These are phyloP conservation scores for Fusarium sp. DNA, from an alignment of 2,329 filamentous ascomycete genomes.

Conservation along the genomic window DNA sequence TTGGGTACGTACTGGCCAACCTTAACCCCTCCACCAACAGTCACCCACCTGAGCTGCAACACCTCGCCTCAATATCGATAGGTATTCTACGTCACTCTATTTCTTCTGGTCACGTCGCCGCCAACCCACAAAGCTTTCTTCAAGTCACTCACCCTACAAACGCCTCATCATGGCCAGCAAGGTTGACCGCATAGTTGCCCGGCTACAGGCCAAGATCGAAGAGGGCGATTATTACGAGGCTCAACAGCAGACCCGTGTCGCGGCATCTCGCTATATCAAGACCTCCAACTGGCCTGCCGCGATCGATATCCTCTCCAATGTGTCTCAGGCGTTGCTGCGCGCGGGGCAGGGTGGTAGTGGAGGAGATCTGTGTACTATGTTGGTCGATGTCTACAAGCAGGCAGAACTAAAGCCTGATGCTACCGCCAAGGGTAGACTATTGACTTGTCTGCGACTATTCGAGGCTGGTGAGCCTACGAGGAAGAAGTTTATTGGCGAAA, in stretches of 20 bases:
- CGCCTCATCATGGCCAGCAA: slow-evolving; percentile 53
- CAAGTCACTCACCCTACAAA: not conserved
- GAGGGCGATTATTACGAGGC: slow-evolving; percentile 98
- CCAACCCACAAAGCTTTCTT: not conserved
- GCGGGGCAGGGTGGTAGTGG: slow-evolving; percentile 95
- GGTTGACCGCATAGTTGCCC: slow-evolving; percentile 64
- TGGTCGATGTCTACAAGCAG: slow-evolving; percentile 92
- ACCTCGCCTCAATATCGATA: slow-evolving; percentile 18
- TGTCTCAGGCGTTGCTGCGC: slow-evolving; percentile 86
- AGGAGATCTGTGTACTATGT: slow-evolving; percentile 86
- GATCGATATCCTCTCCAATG: slow-evolving; percentile 85
- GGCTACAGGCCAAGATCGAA: slow-evolving; percentile 85
- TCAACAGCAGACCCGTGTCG: slow-evolving; percentile 96
- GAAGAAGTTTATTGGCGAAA: slow-evolving; percentile 91
- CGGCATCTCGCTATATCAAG: slow-evolving; percentile 94
- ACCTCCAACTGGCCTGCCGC: slow-evolving; percentile 85
- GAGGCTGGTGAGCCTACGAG: slow-evolving; percentile 85
- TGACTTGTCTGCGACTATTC: slow-evolving; percentile 85
- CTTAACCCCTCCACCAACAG: slow-evolving; percentile 35
- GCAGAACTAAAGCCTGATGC: slow-evolving; percentile 82
- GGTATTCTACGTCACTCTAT: slow-evolving; percentile 38
- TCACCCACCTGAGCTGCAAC: slow-evolving; percentile 21
- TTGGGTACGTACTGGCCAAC: slow-evolving; percentile 28
- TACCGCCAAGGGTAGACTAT: slow-evolving; percentile 77
- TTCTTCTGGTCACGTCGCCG: not conserved